Base-by-base conservation (phyloP, 345 rosid genomes). In the Jatropha curcas region DNA sequence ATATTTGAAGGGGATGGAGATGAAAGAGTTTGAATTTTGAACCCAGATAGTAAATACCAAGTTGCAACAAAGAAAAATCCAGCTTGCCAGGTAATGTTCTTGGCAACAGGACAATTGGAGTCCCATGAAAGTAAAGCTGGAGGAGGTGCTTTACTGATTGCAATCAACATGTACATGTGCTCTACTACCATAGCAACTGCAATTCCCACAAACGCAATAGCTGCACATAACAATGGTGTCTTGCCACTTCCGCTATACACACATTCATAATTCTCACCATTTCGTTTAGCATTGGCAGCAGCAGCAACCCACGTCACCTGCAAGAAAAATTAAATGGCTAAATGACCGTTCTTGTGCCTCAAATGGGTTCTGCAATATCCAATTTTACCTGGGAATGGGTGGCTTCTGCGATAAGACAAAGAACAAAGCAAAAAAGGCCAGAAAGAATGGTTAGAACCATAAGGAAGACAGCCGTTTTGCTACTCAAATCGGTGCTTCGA, bases 321-420 rank as follows among this genome's bases (percentile, higher is more conserved):
- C 74, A 78, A 76, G 5, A 33, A 4, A 45, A n/a, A 46, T 43
- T 43, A 50, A 12, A n/a, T 13, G 46, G 41, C 45, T 41, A 3
- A 41, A 41, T 41, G 45, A 10, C 11, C 51, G 4, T 9, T 16
- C 5, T 4, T 19, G 14, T 14, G 19, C 4, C 6, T 16, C 53
- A 48, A 48, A 48, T 16, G n/a, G n/a, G 1, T n/a, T n/a, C n/a
- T 48, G n/a, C 53, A 17, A 16, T 14, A 17, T 48, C 5, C 0
- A 14, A 13, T 3, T 48, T 43, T 77, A 95, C 97, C 94, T 82
- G 93, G 50, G 99, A 91, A 74, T 88, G 94, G 4, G 92, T 86
- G 67, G 94, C 96, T 88, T 95, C 99, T 0, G 97, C 97, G 30
- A 89, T 55, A 68, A 95, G 93, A 68, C 97, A 91, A 39, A 95